Percentiles rank a stretch among this genome's conserved stretches.
phyloP scores from a whole-genome alignment of 2,329 filamentous ascomycete genomes.

The Corinectria fuckeliana region DNA sequence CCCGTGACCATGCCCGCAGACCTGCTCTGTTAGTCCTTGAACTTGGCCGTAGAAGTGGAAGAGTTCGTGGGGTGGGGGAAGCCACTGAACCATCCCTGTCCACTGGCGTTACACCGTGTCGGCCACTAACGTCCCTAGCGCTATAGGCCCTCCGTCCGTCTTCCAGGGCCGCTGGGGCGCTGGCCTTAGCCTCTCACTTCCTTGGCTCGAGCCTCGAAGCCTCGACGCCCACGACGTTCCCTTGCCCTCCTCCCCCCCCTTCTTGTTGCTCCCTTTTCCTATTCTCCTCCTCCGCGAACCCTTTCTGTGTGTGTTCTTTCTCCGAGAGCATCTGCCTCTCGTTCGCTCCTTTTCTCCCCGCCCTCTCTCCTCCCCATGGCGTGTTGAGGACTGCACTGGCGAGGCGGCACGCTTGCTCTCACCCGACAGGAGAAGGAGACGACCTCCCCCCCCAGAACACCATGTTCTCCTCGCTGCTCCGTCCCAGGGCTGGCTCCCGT shows the following conservation, averaged over 20 bases:
- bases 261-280: slow-evolving; percentile 26
- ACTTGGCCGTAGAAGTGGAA: no score
- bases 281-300: not conserved
- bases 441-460: slow-evolving; percentile 25
- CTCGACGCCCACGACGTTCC: slow-evolving; percentile 33
- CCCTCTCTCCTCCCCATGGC: slow-evolving; percentile 33
- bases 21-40: no score
- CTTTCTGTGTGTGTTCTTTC: not conserved
- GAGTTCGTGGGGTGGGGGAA: slow-evolving; percentile 21
- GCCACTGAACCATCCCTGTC: slow-evolving; percentile 29
- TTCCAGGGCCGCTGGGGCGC: slow-evolving; percentile 23
- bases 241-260: slow-evolving; percentile 10
- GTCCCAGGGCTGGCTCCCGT: slow-evolving; percentile 43
- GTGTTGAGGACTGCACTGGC: slow-evolving; percentile 34
- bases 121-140: slow-evolving; percentile 29
- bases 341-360: slow-evolving; percentile 28
- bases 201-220: slow-evolving; percentile 24
- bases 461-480: slow-evolving; percentile 49
- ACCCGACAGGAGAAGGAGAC: not conserved
- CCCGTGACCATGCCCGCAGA: slow-evolving; percentile 16
- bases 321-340: slow-evolving; percentile 25
- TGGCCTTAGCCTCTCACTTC: slow-evolving; percentile 31
- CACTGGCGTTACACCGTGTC: slow-evolving; percentile 38
- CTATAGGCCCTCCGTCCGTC: slow-evolving; percentile 5
- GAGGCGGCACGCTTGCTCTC: slow-evolving; percentile 36